phyloP scores from a whole-genome alignment of 306 rosid genomes.

The Inga laurina region DNA sequence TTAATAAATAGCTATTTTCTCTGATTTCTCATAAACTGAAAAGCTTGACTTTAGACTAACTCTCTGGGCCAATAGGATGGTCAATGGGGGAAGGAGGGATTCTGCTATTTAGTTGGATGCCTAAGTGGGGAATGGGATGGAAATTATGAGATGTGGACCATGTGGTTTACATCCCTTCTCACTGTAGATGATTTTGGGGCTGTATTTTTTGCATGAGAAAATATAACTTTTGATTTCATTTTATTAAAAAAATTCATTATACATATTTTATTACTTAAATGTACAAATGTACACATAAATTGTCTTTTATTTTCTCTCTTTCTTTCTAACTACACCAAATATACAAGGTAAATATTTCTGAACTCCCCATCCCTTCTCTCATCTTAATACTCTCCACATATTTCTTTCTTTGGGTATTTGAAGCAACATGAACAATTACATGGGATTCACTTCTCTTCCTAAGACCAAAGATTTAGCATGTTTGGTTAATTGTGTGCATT shows the following conservation, averaged over 20 bases:
- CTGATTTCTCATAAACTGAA: neutral
- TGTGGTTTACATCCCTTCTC: neutral
- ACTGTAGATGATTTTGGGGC: neutral
- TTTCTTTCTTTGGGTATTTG: no score
- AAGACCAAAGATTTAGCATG: neutral
- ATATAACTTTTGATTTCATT: neutral
- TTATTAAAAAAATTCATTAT: neutral
- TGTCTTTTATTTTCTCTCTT: neutral
- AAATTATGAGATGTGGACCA: neutral
- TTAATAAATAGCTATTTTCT: neutral
- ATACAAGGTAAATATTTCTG: neutral
- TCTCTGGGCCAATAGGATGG: neutral
- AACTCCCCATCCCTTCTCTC: neutral
- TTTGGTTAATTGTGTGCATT: neutral
- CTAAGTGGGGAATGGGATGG: neutral
- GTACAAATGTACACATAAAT: neutral
- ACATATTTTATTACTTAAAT: neutral
- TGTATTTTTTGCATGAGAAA: neutral
- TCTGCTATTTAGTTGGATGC: neutral
- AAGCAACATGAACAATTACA: no score
- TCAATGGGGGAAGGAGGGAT: neutral
- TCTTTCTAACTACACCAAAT: neutral
- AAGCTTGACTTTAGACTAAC: neutral
- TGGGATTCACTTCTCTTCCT: neutral
- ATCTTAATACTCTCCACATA: neutral